These are phyloP conservation scores for Phytopythium cucurbitacearum DNA, from an alignment of 352 stramenopile species.

Conservation along the genomic window DNA sequence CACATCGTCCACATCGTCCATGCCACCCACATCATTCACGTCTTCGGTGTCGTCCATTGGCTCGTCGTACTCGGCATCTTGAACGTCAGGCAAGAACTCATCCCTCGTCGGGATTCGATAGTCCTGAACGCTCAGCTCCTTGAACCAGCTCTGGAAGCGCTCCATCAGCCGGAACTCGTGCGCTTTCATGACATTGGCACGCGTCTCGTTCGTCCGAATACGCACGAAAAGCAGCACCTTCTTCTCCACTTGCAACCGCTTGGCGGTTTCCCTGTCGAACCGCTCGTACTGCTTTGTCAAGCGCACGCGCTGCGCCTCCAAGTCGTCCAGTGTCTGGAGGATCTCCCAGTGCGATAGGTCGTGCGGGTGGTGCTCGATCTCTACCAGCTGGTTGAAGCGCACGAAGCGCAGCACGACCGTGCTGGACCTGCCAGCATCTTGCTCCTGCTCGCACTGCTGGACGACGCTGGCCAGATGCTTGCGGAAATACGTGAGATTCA, in stretches of 20 bases:
- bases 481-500: constrained; percentile 37
- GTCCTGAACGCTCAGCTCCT: constrained; percentile 3
- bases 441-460: constrained; percentile 15
- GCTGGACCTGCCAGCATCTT: constrained; percentile 10
- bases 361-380: constrained; percentile 26
- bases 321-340: constrained; percentile 37
- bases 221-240: constrained; percentile 61
- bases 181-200: constrained; percentile 29
- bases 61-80: constrained; percentile 1
- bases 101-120: neutral
- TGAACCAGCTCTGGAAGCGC: constrained; percentile 52
- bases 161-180: constrained; percentile 45
- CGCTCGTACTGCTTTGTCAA: constrained; percentile 31
- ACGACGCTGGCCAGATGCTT: constrained; percentile 28
- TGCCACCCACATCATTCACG: constrained; percentile 1
- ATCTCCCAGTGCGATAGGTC: constrained; percentile 36
- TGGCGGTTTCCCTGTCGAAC: constrained; percentile 33
- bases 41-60: neutral
- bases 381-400: constrained; percentile 33
- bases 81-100: neutral
- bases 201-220: constrained; percentile 31
- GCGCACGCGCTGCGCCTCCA: constrained; percentile 25
- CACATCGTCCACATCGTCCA: constrained; percentile 8
- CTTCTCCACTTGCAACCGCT: constrained; percentile 51
- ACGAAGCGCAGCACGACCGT: constrained; percentile 57